Percentiles rank a stretch among this genome's conserved stretches.
Evolutionary conservation across 768 basidiomycete genomes (phyloP).

Genomic region (Russula sp.): DNA sequence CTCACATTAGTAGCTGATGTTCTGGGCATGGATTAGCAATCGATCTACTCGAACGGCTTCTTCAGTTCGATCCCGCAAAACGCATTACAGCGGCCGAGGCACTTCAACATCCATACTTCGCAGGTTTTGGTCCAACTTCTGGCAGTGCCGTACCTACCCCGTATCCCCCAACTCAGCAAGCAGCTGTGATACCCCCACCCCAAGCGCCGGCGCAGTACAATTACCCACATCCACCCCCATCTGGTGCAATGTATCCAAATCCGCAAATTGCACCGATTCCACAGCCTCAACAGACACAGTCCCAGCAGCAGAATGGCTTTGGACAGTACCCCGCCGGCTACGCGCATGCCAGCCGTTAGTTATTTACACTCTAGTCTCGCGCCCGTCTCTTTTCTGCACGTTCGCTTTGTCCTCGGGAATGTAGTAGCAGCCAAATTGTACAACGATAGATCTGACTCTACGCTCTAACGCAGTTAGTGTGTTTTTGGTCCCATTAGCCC

Average conservation of each 20-base stretch:
- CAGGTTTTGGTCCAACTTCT: conserved; percentile 35
- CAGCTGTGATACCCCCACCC: conserved; percentile 32
- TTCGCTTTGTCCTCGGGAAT: conserved; percentile 2
- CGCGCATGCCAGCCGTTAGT: conserved; percentile 18
- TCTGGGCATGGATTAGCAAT: conserved; percentile 48
- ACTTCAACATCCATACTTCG: conserved; percentile 87
- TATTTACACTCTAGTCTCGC: not conserved
- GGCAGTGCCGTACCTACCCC: conserved; percentile 36
- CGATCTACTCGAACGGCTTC: conserved; percentile 87
- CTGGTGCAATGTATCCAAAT: conserved; percentile 26
- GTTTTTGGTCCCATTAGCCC: not conserved
- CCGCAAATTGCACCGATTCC: conserved; percentile 26
- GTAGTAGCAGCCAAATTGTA: conserved; percentile 10
- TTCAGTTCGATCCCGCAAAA: conserved; percentile 93
- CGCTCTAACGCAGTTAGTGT: not conserved
- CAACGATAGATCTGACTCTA: conserved; percentile 3
- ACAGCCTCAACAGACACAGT: conserved; percentile 32
- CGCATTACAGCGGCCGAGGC: conserved; percentile 90
- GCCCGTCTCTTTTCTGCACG: not conserved
- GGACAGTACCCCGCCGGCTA: conserved; percentile 26
- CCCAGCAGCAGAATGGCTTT: conserved; percentile 22
- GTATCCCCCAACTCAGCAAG: conserved; percentile 52
- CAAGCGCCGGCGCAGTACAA: conserved; percentile 41
- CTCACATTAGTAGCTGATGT: not conserved
- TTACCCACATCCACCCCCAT: conserved; percentile 57